Conservation (phyloP, 2,329 filamentous ascomycete species). For the Fusarium sp. region DNA sequence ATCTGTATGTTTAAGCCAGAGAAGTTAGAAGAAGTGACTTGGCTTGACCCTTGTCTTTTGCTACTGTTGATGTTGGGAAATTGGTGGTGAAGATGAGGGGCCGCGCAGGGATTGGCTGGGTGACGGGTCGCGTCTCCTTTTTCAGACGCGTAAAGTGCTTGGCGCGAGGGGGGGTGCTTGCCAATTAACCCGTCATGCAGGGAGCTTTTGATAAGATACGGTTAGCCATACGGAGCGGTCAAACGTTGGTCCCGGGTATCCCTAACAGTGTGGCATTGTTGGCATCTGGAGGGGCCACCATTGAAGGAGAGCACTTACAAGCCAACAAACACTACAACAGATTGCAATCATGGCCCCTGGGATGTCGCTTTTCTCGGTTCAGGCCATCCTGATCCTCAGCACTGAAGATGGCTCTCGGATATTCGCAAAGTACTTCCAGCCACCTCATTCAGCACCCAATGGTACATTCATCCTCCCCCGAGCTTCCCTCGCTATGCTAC, state of each 20-base stretch:
- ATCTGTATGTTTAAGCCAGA: slow-evolving; percentile 12
- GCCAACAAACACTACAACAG: slow-evolving; percentile 29
- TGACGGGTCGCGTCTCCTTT: slow-evolving; percentile 40
- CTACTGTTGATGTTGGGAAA: slow-evolving; percentile 38
- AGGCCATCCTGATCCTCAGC: slow-evolving; percentile 81
- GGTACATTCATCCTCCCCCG: slow-evolving; percentile 43
- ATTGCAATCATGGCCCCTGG: slow-evolving; percentile 71
- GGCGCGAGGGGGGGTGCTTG: slow-evolving; percentile 27
- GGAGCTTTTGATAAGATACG: background rate
- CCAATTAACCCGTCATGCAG: background rate
- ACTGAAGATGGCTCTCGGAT: slow-evolving; percentile 91
- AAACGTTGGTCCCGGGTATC: slow-evolving; percentile 45
- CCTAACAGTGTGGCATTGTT: slow-evolving; percentile 38
- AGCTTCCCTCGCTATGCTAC: slow-evolving; percentile 24
- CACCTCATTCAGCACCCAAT: slow-evolving; percentile 62
- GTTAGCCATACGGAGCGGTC: slow-evolving; percentile 37
- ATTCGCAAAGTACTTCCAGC: slow-evolving; percentile 91
- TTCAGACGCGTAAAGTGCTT: slow-evolving; percentile 55
- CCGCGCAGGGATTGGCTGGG: slow-evolving; percentile 38
- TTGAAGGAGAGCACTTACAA: slow-evolving; percentile 31
- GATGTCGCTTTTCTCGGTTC: slow-evolving; percentile 80
- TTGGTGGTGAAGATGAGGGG: slow-evolving; percentile 39
- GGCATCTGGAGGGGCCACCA: slow-evolving; percentile 46
- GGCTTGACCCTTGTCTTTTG: slow-evolving; percentile 22
- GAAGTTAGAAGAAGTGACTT: slow-evolving; percentile 8